These are phyloP conservation scores for Cerioporus squamosus DNA, from an alignment of 1,284 basidiomycete genomes.

Conservation along the genomic window DNA sequence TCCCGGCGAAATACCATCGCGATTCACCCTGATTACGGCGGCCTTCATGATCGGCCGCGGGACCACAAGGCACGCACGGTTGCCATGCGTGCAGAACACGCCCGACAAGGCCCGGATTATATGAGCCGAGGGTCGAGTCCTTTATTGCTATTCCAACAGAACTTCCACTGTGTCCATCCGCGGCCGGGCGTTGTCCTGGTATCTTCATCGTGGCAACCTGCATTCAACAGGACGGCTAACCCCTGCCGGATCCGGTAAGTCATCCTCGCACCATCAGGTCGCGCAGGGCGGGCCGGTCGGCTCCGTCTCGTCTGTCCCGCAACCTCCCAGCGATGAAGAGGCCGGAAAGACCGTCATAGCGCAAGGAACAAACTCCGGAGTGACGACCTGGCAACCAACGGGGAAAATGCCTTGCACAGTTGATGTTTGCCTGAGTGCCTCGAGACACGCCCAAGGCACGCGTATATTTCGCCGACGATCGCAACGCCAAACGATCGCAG, in stretches of 20 bases:
- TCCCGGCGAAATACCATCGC: neutral
- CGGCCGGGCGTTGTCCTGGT: conserved; percentile 16
- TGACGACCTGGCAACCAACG: neutral
- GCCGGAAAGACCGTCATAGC: neutral
- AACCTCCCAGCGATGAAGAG: no score
- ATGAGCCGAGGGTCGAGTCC: neutral
- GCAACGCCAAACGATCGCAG: neutral
- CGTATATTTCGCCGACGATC: neutral
- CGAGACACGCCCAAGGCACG: neutral
- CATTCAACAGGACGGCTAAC: conserved; percentile 6
- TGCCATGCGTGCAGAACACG: conserved; percentile 12
- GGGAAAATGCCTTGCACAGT: neutral
- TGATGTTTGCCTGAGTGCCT: neutral
- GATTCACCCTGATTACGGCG: neutral
- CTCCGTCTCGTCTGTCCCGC: no score
- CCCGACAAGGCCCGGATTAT: neutral
- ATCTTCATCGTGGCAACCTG: conserved; percentile 16
- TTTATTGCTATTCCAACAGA: conserved; percentile 12
- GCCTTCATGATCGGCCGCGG: neutral
- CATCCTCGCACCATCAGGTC: neutral
- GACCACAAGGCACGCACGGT: conserved; percentile 12
- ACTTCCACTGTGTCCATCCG: neutral
- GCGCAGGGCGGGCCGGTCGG: conserved; percentile 11
- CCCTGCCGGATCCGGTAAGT: neutral
- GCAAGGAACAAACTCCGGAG: neutral